Base-by-base conservation (phyloP, 169 alveolate genomes). In the Cryptosporidium ubiquitum region DNA sequence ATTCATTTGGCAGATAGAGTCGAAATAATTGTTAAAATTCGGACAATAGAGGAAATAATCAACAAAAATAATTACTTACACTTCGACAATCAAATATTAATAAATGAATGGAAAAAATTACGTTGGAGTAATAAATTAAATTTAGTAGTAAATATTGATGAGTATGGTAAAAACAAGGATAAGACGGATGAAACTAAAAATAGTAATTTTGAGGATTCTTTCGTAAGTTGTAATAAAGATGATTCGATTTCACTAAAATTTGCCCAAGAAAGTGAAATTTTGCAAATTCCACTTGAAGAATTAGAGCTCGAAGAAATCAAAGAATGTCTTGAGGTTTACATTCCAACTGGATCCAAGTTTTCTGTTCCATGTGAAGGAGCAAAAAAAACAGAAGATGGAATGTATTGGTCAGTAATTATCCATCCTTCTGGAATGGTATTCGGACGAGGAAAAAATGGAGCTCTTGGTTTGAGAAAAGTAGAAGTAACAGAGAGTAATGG, bases 401-500 rank as follows among this genome's bases (percentile, higher is more conserved):
- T 20, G 35, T 79, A 44, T 39, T 79, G 89, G 89, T 79, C 89
- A 0, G 89, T 79, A 37, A 58, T 79, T n/a, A 79, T 79, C 6
- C 89, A 79, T 20, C 89, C 89, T 26, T 66, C 58, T 40, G 89
- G 89, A 61, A 79, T 79, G 89, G 89, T 79, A 60, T 79, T 79
- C 61, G 89, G 89, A 31, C 55, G 89, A 20, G 89, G 89, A 29
- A 79, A 47, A 20, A 42, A 35, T 42, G 89, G 89, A 12, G 89
- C 71, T 9, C 51, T 79, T 18, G 89, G 89, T 23, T 52, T 79
- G 49, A 79, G 52, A 79, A 79, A 79, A 64, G 89, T 79, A 29
- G 89, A 79, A 64, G 74, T 79, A 14, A 79, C 89, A 40, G 89
- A 79, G 33, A 79, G 58, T 64, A 95, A 96, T 93, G 98, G 98